Evolutionary conservation across 305 asterid species (phyloP).

Genomic region (Fraxinus floribunda): DNA sequence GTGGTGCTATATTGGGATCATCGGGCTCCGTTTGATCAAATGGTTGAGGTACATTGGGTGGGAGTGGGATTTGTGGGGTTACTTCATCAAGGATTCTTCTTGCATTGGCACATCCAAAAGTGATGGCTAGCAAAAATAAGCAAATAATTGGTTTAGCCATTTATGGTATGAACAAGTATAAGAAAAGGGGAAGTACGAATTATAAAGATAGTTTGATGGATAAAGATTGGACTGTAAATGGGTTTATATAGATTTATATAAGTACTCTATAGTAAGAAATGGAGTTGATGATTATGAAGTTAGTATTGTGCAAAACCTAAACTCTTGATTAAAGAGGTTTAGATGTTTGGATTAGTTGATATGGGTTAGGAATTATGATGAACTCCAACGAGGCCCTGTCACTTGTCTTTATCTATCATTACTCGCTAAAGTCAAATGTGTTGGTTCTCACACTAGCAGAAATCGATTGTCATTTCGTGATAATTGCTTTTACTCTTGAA

Average conservation of each 20-base stretch:
- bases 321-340: not conserved
- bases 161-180: slow-evolving; percentile 7
- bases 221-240: not conserved
- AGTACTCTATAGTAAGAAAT: not conserved
- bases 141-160: slow-evolving; percentile 36
- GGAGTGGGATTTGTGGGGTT: not conserved
- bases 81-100: slow-evolving; percentile 29
- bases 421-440: not conserved
- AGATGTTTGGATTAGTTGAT: slow-evolving; percentile 24
- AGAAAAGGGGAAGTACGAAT: not conserved
- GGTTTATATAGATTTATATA: slow-evolving; percentile 13
- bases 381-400: not conserved
- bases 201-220: slow-evolving; percentile 13
- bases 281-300: slow-evolving; percentile 34
- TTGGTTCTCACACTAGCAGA: not conserved
- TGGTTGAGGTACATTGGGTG: not conserved
- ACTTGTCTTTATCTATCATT: not conserved
- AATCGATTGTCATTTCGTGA: not conserved
- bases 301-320: slow-evolving; percentile 21
- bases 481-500: not conserved
- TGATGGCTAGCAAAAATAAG: slow-evolving; percentile 42
- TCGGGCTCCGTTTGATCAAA: not conserved
- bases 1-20: not conserved
- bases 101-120: slow-evolving; percentile 35
- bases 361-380: not conserved